Evolutionary conservation across 345 rosid genomes (phyloP).

Genomic region (Corymbia maculata): DNA sequence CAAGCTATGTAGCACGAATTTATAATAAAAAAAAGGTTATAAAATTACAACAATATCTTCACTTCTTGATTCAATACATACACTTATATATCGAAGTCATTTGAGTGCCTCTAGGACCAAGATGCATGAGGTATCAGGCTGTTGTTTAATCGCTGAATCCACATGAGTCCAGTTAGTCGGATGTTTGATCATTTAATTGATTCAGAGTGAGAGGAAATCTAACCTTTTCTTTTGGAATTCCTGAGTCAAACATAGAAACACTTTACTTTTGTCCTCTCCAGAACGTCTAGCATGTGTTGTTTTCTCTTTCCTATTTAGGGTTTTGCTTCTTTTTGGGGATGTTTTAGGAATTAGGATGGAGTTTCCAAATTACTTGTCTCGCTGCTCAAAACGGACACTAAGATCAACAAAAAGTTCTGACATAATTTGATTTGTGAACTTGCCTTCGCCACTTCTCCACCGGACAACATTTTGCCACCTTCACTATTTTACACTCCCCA

Average conservation of each 20-base stretch:
- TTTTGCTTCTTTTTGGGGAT: neutral
- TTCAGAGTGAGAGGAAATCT: neutral
- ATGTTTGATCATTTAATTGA: neutral
- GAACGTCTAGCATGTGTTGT: neutral
- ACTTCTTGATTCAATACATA: neutral
- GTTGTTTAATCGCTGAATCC: neutral
- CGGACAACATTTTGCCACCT: neutral
- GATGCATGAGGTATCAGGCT: neutral
- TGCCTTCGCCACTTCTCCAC: neutral
- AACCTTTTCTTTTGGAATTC: neutral
- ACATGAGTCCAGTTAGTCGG: neutral
- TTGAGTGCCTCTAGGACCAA: too few relatives aligned
- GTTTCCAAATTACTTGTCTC: neutral
- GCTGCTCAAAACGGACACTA: neutral
- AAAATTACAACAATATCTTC: neutral
- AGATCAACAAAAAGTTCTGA: neutral
- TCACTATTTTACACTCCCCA: neutral
- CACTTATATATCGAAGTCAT: neutral
- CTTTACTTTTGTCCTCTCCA: neutral
- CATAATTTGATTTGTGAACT: neutral
- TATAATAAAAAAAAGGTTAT: neutral
- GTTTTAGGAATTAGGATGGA: neutral
- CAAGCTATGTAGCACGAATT: neutral
- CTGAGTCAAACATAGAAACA: neutral
- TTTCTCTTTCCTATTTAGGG: neutral